A percentile compares a stretch with the other conserved stretches of the same genome.
phyloP scores from a whole-genome alignment of 257 asterid species.

The Eustoma russellianum region DNA sequence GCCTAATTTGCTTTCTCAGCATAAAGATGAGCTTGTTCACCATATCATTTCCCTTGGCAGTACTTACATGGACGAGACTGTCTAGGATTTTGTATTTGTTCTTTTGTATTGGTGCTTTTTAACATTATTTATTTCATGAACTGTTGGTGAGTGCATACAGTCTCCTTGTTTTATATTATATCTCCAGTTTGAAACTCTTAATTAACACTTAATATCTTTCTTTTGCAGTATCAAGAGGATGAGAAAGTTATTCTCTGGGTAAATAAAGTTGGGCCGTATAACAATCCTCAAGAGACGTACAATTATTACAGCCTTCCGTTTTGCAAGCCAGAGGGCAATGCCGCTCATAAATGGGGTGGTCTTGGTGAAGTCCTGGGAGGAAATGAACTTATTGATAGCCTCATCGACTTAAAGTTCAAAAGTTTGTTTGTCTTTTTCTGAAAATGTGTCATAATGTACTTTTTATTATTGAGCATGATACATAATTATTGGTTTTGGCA shows the following conservation, averaged over 20 bases:
- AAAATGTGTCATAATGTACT: not conserved
- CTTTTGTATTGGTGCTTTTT: not conserved
- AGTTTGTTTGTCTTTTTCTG: slow-evolving; percentile 33
- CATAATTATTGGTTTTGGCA: slow-evolving; percentile 23
- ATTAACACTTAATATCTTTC: slow-evolving; percentile 15
- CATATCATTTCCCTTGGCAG: too few relatives aligned
- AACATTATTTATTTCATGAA: not conserved
- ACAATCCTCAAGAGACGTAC: slow-evolving; percentile 97
- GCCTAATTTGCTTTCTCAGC: not conserved
- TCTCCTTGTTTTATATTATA: not conserved
- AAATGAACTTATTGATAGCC: slow-evolving; percentile 94
- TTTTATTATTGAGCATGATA: slow-evolving; percentile 8
- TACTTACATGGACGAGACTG: not conserved
- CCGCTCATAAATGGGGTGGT: slow-evolving; percentile 96
- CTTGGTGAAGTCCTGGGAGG: slow-evolving; percentile 99
- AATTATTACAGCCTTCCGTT: slow-evolving; percentile 90
- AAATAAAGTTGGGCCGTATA: slow-evolving; percentile 93
- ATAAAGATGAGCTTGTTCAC: too few relatives aligned
- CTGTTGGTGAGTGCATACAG: not conserved
- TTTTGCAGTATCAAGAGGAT: slow-evolving; percentile 57
- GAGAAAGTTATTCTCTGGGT: slow-evolving; percentile 87
- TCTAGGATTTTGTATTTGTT: not conserved
- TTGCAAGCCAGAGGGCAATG: slow-evolving; percentile 58
- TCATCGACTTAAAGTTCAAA: slow-evolving; percentile 62
- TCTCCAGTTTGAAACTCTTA: not conserved